Evolutionary conservation across 768 basidiomycete species (phyloP), one percentile per base, ranked within the genome.

Genomic region (Boletus barrowsii): DNA sequence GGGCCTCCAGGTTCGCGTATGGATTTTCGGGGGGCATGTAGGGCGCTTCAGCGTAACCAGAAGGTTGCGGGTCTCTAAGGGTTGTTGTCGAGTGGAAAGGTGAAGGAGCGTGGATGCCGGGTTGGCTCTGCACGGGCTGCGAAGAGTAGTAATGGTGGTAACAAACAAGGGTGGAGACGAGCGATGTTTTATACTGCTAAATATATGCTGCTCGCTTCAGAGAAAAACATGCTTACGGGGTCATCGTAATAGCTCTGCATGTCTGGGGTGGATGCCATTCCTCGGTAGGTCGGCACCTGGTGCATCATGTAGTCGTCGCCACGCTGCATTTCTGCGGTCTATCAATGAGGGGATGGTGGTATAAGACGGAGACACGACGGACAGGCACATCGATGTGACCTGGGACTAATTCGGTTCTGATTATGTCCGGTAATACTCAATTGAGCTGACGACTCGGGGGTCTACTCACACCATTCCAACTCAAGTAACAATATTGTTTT

Each of bases 31-130:
- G 49, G 3, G 57, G 46, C 60, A 62, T 67, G 58, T 59, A 60
- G 20, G 62, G 69, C 0, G 54, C 55, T 63, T 69, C 56, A 1
- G 69, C 55, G 43, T 65, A 68, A 36, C 24, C 61, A 14, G 56
- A 59, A 20, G 64, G 63, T 54, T 62, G 64, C 0, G 63, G 39
- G 56, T 63, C 56, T 59, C 60, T 62, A 46, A 56, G 60, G 45
- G 65, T 58, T 32, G 59, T 7, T n/a, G 50, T 50, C 1, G 68
- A 68, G 7, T 59, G 56, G 33, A 54, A 65, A 42, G 54, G 55
- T 1, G 72, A 74, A 65, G 58, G 76, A 73, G 70, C 54, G 75
- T 76, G 63, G 51, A 39, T 54, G 69, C 68, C 71, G 47, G 69
- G 20, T 54, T 65, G 68, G 67, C 70, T 68, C 51, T 66, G 64